phyloP scores from a whole-genome alignment of 257 asterid genomes.

The Verbena officinalis region DNA sequence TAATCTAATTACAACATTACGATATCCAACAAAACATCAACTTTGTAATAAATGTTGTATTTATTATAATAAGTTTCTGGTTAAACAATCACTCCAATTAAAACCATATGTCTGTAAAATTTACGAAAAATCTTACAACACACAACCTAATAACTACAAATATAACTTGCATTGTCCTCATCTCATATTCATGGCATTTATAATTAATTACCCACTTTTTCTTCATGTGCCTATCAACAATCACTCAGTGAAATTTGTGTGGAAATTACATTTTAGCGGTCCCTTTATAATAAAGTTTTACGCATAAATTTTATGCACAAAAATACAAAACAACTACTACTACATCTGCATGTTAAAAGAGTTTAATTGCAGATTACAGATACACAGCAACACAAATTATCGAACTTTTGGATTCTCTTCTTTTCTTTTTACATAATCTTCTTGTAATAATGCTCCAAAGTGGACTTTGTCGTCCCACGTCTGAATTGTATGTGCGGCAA shows the following conservation, averaged over 20 bases:
- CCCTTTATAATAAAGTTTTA: no score
- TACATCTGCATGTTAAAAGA: no score
- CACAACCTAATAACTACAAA: no score
- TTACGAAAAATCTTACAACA: constrained; percentile 17
- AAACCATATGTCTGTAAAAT: constrained; percentile 30
- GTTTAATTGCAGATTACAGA: background rate
- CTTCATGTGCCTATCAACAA: constrained; percentile 24
- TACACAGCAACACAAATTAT: background rate
- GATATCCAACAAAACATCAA: constrained; percentile 32
- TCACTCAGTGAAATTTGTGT: background rate
- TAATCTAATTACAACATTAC: constrained; percentile 26
- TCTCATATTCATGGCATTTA: constrained; percentile 23
- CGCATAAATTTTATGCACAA: no score
- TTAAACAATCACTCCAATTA: constrained; percentile 37
- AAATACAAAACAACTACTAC: background rate
- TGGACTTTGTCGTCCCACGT: no score
- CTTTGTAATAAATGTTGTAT: constrained; percentile 40
- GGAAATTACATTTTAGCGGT: constrained; percentile 16
- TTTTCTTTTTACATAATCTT: no score
- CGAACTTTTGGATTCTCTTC: no score
- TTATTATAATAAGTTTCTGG: constrained; percentile 33
- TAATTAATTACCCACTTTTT: constrained; percentile 16
- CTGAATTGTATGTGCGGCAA: no score
- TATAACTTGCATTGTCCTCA: constrained; percentile 19
- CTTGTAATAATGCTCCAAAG: no score